Base-by-base conservation (phyloP, 1,284 basidiomycete genomes). In the Pterula multifida region DNA sequence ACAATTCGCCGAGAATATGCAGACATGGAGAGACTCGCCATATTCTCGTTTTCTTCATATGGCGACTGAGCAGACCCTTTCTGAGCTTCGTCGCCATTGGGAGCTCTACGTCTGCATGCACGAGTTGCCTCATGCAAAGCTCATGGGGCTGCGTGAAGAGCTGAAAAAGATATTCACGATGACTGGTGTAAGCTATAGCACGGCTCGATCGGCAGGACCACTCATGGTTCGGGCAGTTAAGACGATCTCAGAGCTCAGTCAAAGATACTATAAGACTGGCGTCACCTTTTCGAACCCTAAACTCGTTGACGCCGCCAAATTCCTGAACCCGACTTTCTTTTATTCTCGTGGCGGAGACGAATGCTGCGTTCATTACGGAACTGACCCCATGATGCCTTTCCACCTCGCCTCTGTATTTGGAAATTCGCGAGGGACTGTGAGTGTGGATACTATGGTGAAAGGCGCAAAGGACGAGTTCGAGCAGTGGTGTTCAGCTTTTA, bases 281-380 rank as follows among this genome's bases (percentile, higher is more conserved):
- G 57, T 67, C 11, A 71, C 70, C 0, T 66, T 61, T 23, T 53
- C 60, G 13, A 56, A 61, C 3, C n/a, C 57, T 2, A 56, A 57
- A 36, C 51, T 57, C 3, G 54, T 57, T 15, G 53, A 56, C 0
- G 36, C 54, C 0, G 63, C 68, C 3, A 65, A 59, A 2, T 49
- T 65, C 36, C 52, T 70, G 42, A 77, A 76, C 48, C 73, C 77
- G 0, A 75, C 72, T 0, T 76, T 77, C 48, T 61, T 63, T 0
- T 75, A 72, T 54, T 73, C 70, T 1, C 50, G 60, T 2, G 56
- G 60, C 1, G 70, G 73, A 3, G 65, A 71, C 32, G 62, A 59
- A 4, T 75, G 70, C 51, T 56, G 64, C 25, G 62, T 75, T 0
- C 74, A 79, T 52, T 73, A 75, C 52, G 69, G 63, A 0, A 70